Percentiles rank a stretch among this genome's conserved stretches.
These are phyloP conservation scores for Rehmannia glutinosa DNA, from an alignment of 257 asterid genomes.

Conservation along the genomic window DNA sequence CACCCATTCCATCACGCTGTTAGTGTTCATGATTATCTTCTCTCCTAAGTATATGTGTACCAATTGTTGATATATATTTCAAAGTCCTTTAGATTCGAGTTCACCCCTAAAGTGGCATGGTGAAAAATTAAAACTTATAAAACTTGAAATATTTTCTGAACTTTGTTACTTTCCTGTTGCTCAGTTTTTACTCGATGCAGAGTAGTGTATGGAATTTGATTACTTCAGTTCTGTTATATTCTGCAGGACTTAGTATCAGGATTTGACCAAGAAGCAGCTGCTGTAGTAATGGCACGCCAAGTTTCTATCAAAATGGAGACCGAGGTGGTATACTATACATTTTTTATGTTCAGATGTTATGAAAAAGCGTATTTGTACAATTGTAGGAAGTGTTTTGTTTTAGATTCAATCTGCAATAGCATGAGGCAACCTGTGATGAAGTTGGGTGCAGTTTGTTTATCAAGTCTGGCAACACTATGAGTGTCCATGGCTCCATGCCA, in stretches of 20 bases:
- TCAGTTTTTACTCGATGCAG: constrained; percentile 2
- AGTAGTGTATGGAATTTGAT: background rate
- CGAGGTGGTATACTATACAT: constrained; percentile 51
- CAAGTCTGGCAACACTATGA: background rate
- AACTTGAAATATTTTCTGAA: no score
- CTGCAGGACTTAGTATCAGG: constrained; percentile 88
- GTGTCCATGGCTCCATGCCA: no score
- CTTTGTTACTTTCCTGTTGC: background rate
- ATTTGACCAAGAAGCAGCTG: constrained; percentile 99
- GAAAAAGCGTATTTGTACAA: background rate
- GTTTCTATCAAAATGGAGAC: constrained; percentile 97
- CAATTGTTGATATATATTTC: no score
- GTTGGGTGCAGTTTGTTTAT: constrained; percentile 4
- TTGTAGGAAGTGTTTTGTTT: background rate
- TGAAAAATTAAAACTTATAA: no score
- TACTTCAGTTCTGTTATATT: constrained; percentile 22
- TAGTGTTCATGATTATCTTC: no score
- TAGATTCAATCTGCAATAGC: constrained; percentile 7
- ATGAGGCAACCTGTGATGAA: constrained; percentile 10
- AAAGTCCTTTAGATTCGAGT: no score
- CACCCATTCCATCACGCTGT: no score
- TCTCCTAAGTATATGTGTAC: no score
- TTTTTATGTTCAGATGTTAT: constrained; percentile 12
- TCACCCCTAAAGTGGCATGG: no score
- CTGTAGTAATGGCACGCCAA: constrained; percentile 91